Evolutionary conservation across 768 basidiomycete species (phyloP), one percentile per base, ranked within the genome.

Genomic region (Tylopilus felleus): DNA sequence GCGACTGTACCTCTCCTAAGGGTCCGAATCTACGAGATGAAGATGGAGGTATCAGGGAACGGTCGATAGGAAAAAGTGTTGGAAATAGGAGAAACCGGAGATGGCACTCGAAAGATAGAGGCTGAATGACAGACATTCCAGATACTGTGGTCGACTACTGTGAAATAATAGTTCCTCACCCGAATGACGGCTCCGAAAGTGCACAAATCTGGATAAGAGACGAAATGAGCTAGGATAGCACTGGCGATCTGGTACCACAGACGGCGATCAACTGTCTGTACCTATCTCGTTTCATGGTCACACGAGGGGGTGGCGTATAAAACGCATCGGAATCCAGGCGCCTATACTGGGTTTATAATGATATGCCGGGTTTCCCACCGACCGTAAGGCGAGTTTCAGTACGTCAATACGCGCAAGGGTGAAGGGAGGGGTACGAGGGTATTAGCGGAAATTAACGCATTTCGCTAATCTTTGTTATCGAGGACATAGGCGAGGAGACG

Each of bases 211-310:
- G 16, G 33, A 46, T 3, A 12, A 48, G 17, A 35, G 29, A 41
- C 17, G 45, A 39, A 29, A 27, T 25, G 40, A 43, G 44, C 8
- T 47, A 43, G 51, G 35, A 42, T 6, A 6, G 23, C 21, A 54
- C n/a, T 46, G 38, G 51, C 47, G 21, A 58, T 43, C 43, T 36
- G n/a, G 54, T 28, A 16, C 38, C 28, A 42, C n/a, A 48, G 44
- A 59, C 68, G 66, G 64, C 65, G 59, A 68, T 68, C 66, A 70
- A 46, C 58, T 59, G 57, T 66, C 66, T 55, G 50, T 49, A 44
- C 47, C 28, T 43, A 50, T 49, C 42, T 45, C 42, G 64, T 57
- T 63, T 57, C 57, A 51, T 51, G 21, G 51, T 60, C 56, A 59
- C 56, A 60, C 53, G 43, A 61, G 60, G 60, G 53, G 63, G 62